phyloP scores from a whole-genome alignment of 371 early-diverging fungal genomes.

The Mortierella sp. region DNA sequence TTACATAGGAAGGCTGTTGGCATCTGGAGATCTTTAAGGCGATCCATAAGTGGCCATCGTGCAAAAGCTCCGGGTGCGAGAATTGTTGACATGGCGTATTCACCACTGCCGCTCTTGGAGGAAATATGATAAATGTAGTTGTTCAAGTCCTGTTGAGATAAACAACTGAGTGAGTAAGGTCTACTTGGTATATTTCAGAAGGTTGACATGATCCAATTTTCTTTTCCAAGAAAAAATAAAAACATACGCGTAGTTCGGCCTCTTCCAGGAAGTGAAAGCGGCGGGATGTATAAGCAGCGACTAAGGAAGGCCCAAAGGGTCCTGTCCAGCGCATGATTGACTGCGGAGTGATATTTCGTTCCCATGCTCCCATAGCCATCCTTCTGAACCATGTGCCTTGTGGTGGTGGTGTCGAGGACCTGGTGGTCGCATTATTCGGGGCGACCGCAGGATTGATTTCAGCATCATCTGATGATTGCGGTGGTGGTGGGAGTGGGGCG shows the following conservation, averaged over 20 bases:
- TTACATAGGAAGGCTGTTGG: constrained; percentile 84
- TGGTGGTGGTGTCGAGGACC: constrained; percentile 29
- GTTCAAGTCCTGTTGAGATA: constrained; percentile 29
- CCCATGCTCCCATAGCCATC: constrained; percentile 70
- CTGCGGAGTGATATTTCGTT: constrained; percentile 83
- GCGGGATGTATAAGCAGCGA: constrained; percentile 72
- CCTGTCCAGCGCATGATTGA: constrained; percentile 81
- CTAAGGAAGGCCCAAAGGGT: constrained; percentile 81
- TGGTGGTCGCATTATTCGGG: constrained; percentile 15
- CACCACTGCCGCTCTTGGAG: constrained; percentile 80
- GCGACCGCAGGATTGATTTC: too few species aligned
- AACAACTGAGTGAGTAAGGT: constrained; percentile 27
- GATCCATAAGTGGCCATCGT: constrained; percentile 76
- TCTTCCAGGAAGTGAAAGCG: constrained; percentile 74
- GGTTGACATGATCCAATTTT: too few species aligned
- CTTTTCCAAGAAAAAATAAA: not conserved
- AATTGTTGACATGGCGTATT: constrained; percentile 79
- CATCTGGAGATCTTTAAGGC: constrained; percentile 73
- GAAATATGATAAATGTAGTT: constrained; percentile 80
- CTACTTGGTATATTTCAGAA: constrained; percentile 17
- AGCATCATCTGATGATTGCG: constrained; percentile 9
- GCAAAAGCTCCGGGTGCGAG: constrained; percentile 88
- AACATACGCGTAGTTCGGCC: constrained; percentile 58
- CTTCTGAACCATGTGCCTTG: constrained; percentile 58
- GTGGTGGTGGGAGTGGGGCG: constrained; percentile 33